Percentiles rank a stretch among this genome's conserved stretches.
These are phyloP conservation scores for Elongisporangium undulatum DNA, from an alignment of 352 stramenopile genomes.

Conservation along the genomic window DNA sequence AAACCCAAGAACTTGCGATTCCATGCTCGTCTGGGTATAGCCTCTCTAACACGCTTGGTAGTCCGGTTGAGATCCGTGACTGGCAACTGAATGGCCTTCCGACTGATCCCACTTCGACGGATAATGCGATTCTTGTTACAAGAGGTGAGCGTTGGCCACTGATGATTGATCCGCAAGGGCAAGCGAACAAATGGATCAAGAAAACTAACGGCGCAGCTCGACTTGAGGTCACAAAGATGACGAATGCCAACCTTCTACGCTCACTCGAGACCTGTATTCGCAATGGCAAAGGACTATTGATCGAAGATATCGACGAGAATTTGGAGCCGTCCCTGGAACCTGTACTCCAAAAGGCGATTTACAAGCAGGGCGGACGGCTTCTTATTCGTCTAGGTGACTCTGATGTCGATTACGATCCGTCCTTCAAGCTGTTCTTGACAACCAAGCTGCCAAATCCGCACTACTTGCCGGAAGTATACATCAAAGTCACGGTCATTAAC, in stretches of 20 bases:
- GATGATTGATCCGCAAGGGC: slow-evolving; percentile 93
- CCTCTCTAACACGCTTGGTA: slow-evolving; percentile 76
- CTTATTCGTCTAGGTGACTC: slow-evolving; percentile 90
- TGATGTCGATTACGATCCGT: slow-evolving; percentile 91
- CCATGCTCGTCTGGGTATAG: slow-evolving; percentile 73
- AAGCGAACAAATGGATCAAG: slow-evolving; percentile 95
- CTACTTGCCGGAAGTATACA: slow-evolving; percentile 94
- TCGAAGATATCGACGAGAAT: slow-evolving; percentile 92
- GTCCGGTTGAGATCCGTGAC: slow-evolving; percentile 89
- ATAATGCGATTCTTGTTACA: slow-evolving; percentile 92
- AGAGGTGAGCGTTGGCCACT: slow-evolving; percentile 90
- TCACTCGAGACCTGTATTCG: slow-evolving; percentile 91
- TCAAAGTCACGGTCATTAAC: slow-evolving; percentile 96
- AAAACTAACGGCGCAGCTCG: slow-evolving; percentile 65
- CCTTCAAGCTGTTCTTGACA: slow-evolving; percentile 91
- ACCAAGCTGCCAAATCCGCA: slow-evolving; percentile 94
- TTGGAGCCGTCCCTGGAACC: slow-evolving; percentile 91
- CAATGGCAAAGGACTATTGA: slow-evolving; percentile 86
- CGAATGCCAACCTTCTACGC: slow-evolving; percentile 86
- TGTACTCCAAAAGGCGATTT: slow-evolving; percentile 92
- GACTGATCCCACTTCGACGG: slow-evolving; percentile 89
- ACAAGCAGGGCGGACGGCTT: slow-evolving; percentile 85
- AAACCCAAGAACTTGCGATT: slow-evolving; percentile 60
- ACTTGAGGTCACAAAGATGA: slow-evolving; percentile 89
- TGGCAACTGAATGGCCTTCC: slow-evolving; percentile 92